Evolutionary conservation across 495 filamentous ascomycete genomes (phyloP).

Genomic region (Tuber umbilicatum): DNA sequence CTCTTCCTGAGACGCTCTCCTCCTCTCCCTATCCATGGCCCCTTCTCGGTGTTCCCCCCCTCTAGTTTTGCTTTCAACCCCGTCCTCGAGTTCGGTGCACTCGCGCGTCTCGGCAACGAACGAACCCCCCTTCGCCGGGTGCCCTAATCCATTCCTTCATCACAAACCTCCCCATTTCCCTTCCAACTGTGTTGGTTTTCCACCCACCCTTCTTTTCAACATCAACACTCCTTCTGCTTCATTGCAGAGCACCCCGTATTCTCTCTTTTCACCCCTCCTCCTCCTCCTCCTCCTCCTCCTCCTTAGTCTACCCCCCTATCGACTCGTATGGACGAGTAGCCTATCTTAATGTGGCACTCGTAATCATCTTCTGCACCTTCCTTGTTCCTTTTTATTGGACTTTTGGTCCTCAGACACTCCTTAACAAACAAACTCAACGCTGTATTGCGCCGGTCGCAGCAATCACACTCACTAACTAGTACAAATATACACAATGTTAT

Average conservation of each 20-base stretch:
- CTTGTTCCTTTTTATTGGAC: conserved; percentile 24
- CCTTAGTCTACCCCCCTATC: background rate
- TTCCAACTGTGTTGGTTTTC: background rate
- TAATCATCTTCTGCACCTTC: conserved; percentile 31
- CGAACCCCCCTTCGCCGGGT: background rate
- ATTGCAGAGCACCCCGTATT: background rate
- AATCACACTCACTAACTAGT: conserved; percentile 23
- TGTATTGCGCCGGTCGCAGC: conserved; percentile 34
- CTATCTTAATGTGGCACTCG: conserved; percentile 25
- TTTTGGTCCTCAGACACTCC: conserved; percentile 30
- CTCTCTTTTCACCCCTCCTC: background rate
- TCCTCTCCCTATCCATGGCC: background rate
- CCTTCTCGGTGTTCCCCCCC: background rate
- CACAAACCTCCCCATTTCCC: background rate
- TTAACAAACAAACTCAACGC: conserved; percentile 19
- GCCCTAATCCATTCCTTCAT: background rate
- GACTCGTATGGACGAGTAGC: background rate
- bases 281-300: too few species aligned
- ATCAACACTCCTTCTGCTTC: conserved; percentile 2
- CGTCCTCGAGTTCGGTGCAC: background rate
- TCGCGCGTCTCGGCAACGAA: background rate
- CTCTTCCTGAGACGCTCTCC: background rate
- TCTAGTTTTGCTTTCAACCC: background rate
- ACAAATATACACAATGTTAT: conserved; percentile 30
- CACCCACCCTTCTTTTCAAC: background rate